A percentile compares a stretch with the other conserved stretches of the same genome.
Conservation (phyloP, 441 rosid genomes). For the Geranium incanum region DNA sequence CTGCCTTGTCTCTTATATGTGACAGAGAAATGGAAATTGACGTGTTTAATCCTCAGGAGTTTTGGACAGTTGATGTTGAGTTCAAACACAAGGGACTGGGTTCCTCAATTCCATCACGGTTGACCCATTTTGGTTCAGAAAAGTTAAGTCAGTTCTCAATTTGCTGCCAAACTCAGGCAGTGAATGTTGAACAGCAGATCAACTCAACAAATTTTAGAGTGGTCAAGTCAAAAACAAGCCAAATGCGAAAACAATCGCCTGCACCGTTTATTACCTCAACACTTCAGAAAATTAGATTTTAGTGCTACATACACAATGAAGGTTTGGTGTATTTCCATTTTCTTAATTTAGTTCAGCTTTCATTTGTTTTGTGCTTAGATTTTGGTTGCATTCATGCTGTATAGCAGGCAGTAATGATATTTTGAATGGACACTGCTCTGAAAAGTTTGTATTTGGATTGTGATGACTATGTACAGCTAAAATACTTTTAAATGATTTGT, state of each 20-base stretch:
- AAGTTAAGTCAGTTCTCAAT: conserved; percentile 77
- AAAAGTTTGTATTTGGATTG: background rate
- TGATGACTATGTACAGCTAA: background rate
- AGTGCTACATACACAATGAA: conserved; percentile 70
- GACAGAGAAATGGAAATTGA: conserved; percentile 99
- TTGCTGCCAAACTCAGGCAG: conserved; percentile 47
- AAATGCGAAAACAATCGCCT: conserved; percentile 64
- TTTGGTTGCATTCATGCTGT: conserved; percentile 6
- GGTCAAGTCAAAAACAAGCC: conserved; percentile 46
- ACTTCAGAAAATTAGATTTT: conserved; percentile 84
- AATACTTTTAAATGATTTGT: background rate
- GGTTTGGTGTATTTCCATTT: conserved; percentile 31
- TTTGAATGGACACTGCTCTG: background rate
- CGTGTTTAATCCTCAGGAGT: conserved; percentile 77
- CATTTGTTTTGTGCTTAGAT: background rate
- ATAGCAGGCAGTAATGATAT: background rate
- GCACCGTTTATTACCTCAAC: conserved; percentile 96
- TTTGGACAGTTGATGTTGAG: conserved; percentile 62
- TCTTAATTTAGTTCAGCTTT: background rate
- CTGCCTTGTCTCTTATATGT: conserved; percentile 83
- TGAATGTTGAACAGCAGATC: conserved; percentile 49
- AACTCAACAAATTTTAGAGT: conserved; percentile 46
- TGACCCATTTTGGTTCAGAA: conserved; percentile 59
- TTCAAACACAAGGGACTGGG: conserved; percentile 32
- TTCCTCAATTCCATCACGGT: conserved; percentile 40